Conservation (phyloP, 2,329 filamentous ascomycete species). For the Monilinia fructigena region DNA sequence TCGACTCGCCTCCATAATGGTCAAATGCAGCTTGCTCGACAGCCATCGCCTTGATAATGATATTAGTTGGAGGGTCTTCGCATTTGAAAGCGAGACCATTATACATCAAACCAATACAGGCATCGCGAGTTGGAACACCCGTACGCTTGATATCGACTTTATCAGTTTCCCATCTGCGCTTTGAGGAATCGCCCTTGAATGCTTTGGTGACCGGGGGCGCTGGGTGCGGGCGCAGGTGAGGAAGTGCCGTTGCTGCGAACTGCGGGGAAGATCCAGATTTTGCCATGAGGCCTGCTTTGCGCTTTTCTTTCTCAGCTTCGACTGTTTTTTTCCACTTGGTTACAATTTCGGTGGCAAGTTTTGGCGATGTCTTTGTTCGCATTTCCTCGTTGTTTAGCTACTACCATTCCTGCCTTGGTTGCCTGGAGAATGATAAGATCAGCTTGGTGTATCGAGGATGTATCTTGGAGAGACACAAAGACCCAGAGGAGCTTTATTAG, state of each 20-base stretch:
- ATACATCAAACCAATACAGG: constrained; percentile 87
- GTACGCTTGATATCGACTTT: constrained; percentile 76
- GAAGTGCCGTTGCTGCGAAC: constrained; percentile 29
- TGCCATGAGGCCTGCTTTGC: constrained; percentile 35
- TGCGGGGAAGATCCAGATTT: constrained; percentile 32
- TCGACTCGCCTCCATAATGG: constrained; percentile 66
- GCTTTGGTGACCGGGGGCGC: constrained; percentile 45
- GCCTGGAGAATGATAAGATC: constrained; percentile 48
- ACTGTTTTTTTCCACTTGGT: constrained; percentile 83
- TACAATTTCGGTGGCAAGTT: constrained; percentile 77
- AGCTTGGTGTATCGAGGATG: not conserved
- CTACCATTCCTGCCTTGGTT: constrained; percentile 86
- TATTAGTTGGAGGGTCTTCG: constrained; percentile 65
- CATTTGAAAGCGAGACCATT: constrained; percentile 78
- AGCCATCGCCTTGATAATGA: constrained; percentile 75
- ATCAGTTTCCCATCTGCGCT: constrained; percentile 80
- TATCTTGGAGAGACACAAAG: constrained; percentile 14
- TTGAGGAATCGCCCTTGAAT: constrained; percentile 68
- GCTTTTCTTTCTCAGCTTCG: constrained; percentile 61
- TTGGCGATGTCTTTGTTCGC: constrained; percentile 77
- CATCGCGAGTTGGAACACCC: constrained; percentile 70
- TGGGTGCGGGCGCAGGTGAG: constrained; percentile 41
- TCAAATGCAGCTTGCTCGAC: constrained; percentile 77
- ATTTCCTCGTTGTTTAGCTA: constrained; percentile 78
- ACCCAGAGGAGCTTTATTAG: constrained; percentile 16